Evolutionary conservation across 2,329 filamentous ascomycete genomes (phyloP).

Genomic region (Paecilomyces niveus): DNA sequence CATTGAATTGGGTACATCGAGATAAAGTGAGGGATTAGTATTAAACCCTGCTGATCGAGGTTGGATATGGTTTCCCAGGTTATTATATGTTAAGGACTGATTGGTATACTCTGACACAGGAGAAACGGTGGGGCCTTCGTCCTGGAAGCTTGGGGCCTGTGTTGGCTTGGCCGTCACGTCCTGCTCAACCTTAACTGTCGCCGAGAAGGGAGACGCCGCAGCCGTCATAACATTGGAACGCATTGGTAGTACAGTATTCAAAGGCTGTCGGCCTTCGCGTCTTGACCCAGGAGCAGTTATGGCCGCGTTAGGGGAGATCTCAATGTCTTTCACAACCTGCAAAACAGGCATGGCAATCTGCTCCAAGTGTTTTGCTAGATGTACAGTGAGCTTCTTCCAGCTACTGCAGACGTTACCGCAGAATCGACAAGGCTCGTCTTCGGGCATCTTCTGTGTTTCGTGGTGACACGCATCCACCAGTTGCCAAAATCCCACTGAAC

Average conservation of each 20-base stretch:
- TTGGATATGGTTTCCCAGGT: background rate
- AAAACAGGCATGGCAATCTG: slow-evolving; percentile 79
- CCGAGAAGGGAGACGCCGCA: background rate
- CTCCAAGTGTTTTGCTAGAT: slow-evolving; percentile 91
- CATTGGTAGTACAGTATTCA: background rate
- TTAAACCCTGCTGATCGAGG: background rate
- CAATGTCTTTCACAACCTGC: slow-evolving; percentile 37
- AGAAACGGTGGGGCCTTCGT: background rate
- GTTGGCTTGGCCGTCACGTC: background rate
- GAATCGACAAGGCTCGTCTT: slow-evolving; percentile 78
- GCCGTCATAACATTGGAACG: background rate
- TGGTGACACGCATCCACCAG: slow-evolving; percentile 71
- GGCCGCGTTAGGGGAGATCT: slow-evolving; percentile 48
- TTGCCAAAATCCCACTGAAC: slow-evolving; percentile 60
- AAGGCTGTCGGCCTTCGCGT: background rate
- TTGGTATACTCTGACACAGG: background rate
- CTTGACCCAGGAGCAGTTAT: slow-evolving; percentile 38
- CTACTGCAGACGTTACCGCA: slow-evolving; percentile 72
- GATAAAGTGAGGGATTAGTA: background rate
- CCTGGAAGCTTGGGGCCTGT: background rate
- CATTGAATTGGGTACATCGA: background rate
- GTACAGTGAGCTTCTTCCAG: slow-evolving; percentile 93
- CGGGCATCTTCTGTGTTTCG: slow-evolving; percentile 58
- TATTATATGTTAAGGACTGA: background rate
- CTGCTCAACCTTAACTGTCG: background rate